These are phyloP conservation scores for Clavispora fructus DNA, from an alignment of 805 yeast species.

Conservation along the genomic window DNA sequence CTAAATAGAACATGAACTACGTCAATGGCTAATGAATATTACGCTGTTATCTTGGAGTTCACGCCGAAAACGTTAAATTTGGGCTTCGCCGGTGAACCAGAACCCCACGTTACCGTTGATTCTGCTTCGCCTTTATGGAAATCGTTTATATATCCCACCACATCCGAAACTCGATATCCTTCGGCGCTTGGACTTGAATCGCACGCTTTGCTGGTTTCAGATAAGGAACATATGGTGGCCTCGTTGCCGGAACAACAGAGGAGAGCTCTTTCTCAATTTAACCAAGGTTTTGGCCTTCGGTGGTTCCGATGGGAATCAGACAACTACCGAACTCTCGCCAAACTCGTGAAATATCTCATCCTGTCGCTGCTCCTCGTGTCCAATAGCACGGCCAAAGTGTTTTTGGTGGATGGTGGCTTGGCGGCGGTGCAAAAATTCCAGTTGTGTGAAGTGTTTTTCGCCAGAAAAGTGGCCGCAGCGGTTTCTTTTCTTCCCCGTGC, in stretches of 20 bases:
- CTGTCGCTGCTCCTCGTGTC: constrained; percentile 8
- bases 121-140: constrained; percentile 7
- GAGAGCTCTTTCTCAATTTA: background rate
- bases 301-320: constrained; percentile 8
- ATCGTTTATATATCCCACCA: background rate
- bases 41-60: constrained; percentile 15
- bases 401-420: constrained; percentile 9
- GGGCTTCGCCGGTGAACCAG: constrained; percentile 15
- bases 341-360: constrained; percentile 5
- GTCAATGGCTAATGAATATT: constrained; percentile 16
- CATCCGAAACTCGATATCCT: background rate
- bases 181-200: background rate
- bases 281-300: background rate
- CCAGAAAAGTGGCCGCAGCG: constrained; percentile 4
- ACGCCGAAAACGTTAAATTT: constrained; percentile 4
- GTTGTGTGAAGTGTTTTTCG: constrained; percentile 9
- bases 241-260: background rate
- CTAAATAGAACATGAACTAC: background rate
- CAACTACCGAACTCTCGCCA: constrained; percentile 5
- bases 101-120: constrained; percentile 4
- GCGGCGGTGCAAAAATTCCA: constrained; percentile 6
- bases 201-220: background rate
- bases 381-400: constrained; percentile 8
- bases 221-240: background rate
- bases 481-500: constrained; percentile 10